Evolutionary conservation across 768 basidiomycete genomes (phyloP).

Genomic region (Ramaria sp.): DNA sequence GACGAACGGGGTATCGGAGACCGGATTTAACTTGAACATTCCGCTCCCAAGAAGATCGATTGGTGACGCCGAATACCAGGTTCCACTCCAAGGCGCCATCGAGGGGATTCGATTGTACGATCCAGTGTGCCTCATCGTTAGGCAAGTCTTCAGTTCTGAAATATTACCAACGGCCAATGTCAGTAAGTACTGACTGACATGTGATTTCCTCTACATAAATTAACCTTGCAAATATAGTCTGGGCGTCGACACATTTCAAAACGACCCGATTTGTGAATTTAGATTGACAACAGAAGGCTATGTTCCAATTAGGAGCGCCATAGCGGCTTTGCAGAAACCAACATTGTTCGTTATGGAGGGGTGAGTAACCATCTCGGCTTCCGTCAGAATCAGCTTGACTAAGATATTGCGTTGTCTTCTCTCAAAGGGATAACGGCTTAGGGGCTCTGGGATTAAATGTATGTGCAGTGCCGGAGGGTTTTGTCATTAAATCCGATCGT

Average conservation of each 20-base stretch:
- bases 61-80: conserved; percentile 18
- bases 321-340: conserved; percentile 11
- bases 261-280: conserved; percentile 24
- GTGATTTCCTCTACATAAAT: background rate
- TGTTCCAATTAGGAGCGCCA: conserved; percentile 16
- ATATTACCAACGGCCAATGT: too few relatives aligned
- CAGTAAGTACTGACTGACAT: too few relatives aligned
- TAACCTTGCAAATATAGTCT: conserved; percentile 16
- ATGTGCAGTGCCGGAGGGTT: conserved; percentile 18
- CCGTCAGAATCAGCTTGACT: background rate
- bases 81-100: conserved; percentile 13
- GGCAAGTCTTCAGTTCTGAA: conserved; percentile 9
- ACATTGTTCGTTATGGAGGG: conserved; percentile 28
- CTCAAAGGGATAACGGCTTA: conserved; percentile 20
- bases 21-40: conserved; percentile 20
- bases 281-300: conserved; percentile 19
- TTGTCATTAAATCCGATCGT: conserved; percentile 1
- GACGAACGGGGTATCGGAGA: conserved; percentile 18
- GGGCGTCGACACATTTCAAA: conserved; percentile 24
- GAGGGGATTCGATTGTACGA: conserved; percentile 13
- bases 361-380: conserved; percentile 12
- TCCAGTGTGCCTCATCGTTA: conserved; percentile 20
- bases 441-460: conserved; percentile 20
- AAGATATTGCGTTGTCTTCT: too few relatives aligned
- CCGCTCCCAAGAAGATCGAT: conserved; percentile 20